Base-by-base conservation (phyloP, 805 yeast genomes). In the Zygosaccharomyces kombuchaensis region DNA sequence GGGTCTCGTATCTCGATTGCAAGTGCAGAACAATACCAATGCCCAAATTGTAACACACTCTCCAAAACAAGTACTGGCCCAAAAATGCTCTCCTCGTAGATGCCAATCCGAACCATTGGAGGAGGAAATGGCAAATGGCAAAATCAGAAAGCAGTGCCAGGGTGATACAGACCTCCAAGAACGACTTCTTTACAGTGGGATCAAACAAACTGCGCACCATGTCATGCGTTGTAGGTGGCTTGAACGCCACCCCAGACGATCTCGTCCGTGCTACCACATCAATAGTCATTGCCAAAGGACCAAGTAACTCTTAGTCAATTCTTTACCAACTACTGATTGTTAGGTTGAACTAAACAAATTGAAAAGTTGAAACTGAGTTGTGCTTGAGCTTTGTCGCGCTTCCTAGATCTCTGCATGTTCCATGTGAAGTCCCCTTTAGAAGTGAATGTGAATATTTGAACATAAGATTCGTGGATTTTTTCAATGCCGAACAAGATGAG, bases 161-260 rank as follows among this genome's bases (percentile, higher is more conserved):
- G 17, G 84, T 72, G 47, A 86, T 85, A 31, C 76, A 54, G n/a
- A 74, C 52, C 59, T 87, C 96, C 39, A 81, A 73, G 42, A 76
- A 65, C 0, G 90, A 81, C 59, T 87, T 87, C 43, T 76, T 73
- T 43, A 85, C 65, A 1, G 82, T 75, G 2, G 95, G 93, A 66
- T 87, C 91, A 55, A 87, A 81, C 40, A 87, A 68, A 1, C 91
- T 82, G 51, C 87, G 74, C 27, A 87, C 84, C 93, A 87, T 86
- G 60, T 87, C 95, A 57, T 82, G 84, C 25, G 95, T 87, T 54
- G 76, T 56, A 9, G 74, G 74, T 1, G 71, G 71, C 4, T 52
- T 43, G 40, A 70, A 70, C 2, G 52, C 52, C 2, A 50, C 50
- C 10, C 65, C 68, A 16, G 67, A 58, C 6, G 69, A 58, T 12